Base-by-base conservation (phyloP, 129 eudicot species). In the Tagetes erecta region DNA sequence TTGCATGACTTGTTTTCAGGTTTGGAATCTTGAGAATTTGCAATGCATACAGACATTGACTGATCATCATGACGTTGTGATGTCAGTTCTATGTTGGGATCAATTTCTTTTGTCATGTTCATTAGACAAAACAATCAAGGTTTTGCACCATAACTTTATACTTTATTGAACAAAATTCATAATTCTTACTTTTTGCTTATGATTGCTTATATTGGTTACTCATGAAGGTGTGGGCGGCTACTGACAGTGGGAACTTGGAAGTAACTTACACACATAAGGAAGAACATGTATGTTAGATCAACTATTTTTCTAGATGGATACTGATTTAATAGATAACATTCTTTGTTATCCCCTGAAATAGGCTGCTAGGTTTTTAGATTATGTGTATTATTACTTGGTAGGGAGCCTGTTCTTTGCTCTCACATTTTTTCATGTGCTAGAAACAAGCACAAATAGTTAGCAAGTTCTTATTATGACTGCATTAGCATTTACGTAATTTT, bases 51-150 rank as follows among this genome's bases (percentile, higher is more conserved):
- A 94, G 80, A 94, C 93, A 8, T 79, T 94, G 76, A 67, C 93
- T 3, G 92, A 84, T 31, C 98, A 94, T 76, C 84, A 80, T 6
- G 83, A 87, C 71, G 98, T 94, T 68, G 98, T 94, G 49, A 94
- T 90, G 97, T 94, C 98, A 27, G 91, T 94, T 86, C 87, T 94
- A 64, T 94, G 97, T 73, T 94, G 98, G 98, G 97, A 94, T 76
- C 97, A 94, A 82, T 94, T 88, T 83, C 96, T 94, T 57, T 64
- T 90, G 73, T 87, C 97, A 40, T 87, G 96, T 82, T 94, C 98
- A 47, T 45, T 94, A 72, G 98, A 94, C 75, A 88, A 85, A 71
- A 94, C 98, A 69, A 82, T 94, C 37, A 94, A 94, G 94, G 98
- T 94, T 69, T 76, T 70, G 35, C 33, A 52, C 57, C 20, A 39